phyloP scores from a whole-genome alignment of 345 rosid genomes.

The Ceriops tagal region DNA sequence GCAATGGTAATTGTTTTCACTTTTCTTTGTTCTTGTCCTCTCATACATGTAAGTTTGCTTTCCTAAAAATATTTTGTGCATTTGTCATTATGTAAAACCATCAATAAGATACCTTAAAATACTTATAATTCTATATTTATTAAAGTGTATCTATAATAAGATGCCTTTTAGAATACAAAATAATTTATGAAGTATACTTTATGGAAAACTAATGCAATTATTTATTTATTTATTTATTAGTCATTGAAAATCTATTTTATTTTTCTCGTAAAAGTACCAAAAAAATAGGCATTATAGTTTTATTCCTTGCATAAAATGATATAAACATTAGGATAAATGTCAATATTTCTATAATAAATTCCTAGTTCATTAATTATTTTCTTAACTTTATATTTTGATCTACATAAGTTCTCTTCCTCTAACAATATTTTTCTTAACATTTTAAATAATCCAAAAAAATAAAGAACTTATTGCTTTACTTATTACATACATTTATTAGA shows the following conservation, averaged over 20 bases:
- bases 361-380: neutral
- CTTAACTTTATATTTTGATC: neutral
- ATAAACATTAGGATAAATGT: slow-evolving; percentile 1
- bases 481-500: neutral
- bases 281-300: neutral
- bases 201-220: slow-evolving; percentile 6
- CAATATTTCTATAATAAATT: neutral
- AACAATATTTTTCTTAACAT: neutral
- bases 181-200: slow-evolving; percentile 2
- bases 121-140: neutral
- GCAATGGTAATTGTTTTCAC: too few relatives aligned
- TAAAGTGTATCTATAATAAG: neutral
- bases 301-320: neutral
- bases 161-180: neutral
- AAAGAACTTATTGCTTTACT: slow-evolving; percentile 4
- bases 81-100: neutral
- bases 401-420: neutral
- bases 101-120: neutral
- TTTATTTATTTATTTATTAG: neutral
- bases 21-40: too few relatives aligned
- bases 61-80: too few relatives aligned
- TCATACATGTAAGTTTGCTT: too few relatives aligned
- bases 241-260: too few relatives aligned
- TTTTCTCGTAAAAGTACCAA: neutral
- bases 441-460: neutral